Evolutionary conservation across 768 basidiomycete genomes (phyloP), one percentile per base, ranked within the genome.

Genomic region (Lentinula lateritia): DNA sequence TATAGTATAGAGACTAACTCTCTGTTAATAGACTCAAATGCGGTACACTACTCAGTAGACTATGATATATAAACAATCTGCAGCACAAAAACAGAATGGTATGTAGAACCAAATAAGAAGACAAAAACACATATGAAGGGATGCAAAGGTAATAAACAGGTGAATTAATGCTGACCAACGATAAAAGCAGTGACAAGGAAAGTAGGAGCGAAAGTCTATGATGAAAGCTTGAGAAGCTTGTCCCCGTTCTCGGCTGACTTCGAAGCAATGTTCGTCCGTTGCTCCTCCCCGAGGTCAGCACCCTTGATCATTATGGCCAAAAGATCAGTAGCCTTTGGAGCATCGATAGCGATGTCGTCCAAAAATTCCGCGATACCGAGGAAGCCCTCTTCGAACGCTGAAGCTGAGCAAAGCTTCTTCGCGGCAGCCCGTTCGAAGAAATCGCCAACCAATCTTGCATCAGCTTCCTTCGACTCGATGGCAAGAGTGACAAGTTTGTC

Each of bases 271-370:
- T 80, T 83, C 61, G 74, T 71, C 52, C 80, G 78, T 56, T 80
- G 78, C 63, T 84, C 86, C 63, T 85, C 82, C 64, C 88, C 84
- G 68, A 95, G 73, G 32, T 79, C 80, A 16, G 88, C 83, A 36
- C 85, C 87, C 70, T 83, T 86, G 61, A 96, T 73, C 76, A 96
- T 84, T 62, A 83, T 76, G 12, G 86, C 91, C 71, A 93, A 86
- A 62, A 87, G 83, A 46, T 80, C 72, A 76, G 89, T 88, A 0
- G 94, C 96, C 68, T 88, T 88, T 8, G 96, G 95, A 50, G 90
- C 90, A 71, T 98, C 95, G 66, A 95, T 88, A 35, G 89, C 87
- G 61, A 95, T 83, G 69, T 98, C 95, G 67, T 94, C 93, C 67
- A 98, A 80, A 60, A 87, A 74, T 73, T 93, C 92, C 32, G 88